Conservation (phyloP, 2,329 filamentous ascomycete genomes). For the Xylaria sp. region DNA sequence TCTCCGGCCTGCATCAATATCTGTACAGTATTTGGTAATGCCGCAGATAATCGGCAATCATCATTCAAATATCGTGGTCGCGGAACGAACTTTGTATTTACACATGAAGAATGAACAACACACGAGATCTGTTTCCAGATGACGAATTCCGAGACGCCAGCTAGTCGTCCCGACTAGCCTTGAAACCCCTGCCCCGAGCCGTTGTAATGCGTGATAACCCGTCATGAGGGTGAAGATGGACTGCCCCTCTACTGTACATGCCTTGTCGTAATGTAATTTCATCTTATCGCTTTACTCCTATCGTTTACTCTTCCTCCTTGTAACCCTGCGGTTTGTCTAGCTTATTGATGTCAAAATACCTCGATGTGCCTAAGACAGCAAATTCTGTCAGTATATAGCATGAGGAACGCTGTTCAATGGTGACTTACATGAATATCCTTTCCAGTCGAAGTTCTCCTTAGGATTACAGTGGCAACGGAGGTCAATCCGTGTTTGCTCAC, state of each 20-base stretch:
- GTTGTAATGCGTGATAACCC: conserved; percentile 37
- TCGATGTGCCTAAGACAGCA: conserved; percentile 73
- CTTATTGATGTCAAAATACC: conserved; percentile 85
- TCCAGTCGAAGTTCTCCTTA: conserved; percentile 99
- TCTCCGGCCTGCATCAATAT: conserved; percentile 10
- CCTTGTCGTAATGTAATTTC: conserved; percentile 25
- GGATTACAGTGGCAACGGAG: conserved; percentile 96
- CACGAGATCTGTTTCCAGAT: conserved; percentile 38
- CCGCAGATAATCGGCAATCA: conserved; percentile 28
- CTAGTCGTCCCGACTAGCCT: conserved; percentile 37
- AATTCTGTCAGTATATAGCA: conserved; percentile 8
- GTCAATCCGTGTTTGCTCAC: conserved; percentile 83
- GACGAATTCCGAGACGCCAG: conserved; percentile 45
- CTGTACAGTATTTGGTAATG: conserved; percentile 39
- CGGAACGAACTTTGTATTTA: conserved; percentile 39
- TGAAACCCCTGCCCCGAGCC: conserved; percentile 33
- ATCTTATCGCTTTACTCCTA: conserved; percentile 12
- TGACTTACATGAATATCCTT: conserved; percentile 90
- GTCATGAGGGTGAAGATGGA: conserved; percentile 40
- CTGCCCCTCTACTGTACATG: conserved; percentile 39
- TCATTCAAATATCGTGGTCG: conserved; percentile 30
- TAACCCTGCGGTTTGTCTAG: conserved; percentile 87
- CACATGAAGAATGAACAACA: conserved; percentile 41
- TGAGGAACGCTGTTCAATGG: background rate
- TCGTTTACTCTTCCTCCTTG: conserved; percentile 64